Conservation (phyloP, 352 stramenopile species). For the Paralagenidium karlingii region DNA sequence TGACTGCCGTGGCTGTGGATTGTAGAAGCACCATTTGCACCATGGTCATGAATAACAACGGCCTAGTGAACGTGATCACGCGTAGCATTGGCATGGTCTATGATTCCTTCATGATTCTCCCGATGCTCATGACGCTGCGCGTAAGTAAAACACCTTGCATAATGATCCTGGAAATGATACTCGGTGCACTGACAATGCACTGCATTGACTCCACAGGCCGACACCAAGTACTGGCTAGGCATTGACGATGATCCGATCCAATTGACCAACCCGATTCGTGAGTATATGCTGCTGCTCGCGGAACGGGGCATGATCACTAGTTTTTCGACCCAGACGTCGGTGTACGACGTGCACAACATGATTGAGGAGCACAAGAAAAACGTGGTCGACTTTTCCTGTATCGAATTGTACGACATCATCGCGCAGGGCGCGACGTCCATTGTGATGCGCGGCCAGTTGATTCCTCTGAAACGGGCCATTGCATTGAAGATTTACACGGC, state of each 20-base stretch:
- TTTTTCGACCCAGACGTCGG: constrained; percentile 77
- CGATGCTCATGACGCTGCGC: constrained; percentile 58
- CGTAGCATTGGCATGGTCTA: constrained; percentile 35
- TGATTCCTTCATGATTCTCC: constrained; percentile 50
- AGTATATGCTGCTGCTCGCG: constrained; percentile 58
- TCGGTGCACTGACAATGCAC: no score
- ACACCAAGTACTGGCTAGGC: constrained; percentile 76
- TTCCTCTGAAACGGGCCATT: constrained; percentile 11
- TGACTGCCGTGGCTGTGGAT: no score
- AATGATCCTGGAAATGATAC: no score
- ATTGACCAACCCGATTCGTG: constrained; percentile 42
- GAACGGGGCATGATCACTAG: constrained; percentile 80
- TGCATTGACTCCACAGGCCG: no score
- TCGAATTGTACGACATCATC: constrained; percentile 66
- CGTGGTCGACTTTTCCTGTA: constrained; percentile 65
- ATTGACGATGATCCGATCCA: constrained; percentile 47
- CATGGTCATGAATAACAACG: no score
- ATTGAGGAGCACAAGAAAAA: constrained; percentile 77
- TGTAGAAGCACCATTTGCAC: no score
- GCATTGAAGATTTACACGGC: constrained; percentile 81
- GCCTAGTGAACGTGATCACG: no score
- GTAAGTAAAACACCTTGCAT: no score
- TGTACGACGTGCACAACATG: constrained; percentile 83
- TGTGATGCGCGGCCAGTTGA: constrained; percentile 58
- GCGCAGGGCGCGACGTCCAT: constrained; percentile 70